Conservation (phyloP, 805 yeast genomes). For the Yarrowia osloensis region DNA sequence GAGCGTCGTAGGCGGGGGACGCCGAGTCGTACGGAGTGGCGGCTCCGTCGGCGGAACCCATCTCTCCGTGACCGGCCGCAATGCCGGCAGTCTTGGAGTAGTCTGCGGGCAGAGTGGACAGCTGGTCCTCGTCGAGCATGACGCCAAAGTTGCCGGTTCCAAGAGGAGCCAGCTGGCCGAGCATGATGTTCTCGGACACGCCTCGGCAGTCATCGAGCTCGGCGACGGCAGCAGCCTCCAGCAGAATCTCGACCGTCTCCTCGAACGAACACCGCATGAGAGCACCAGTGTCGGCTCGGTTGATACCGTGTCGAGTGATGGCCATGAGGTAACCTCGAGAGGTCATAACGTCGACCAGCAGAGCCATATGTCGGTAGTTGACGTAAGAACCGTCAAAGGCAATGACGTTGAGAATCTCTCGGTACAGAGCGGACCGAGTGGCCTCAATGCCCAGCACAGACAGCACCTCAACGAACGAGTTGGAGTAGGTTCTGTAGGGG, state of each 20-base stretch:
- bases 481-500: slow-evolving; percentile 84
- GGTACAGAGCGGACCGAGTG: slow-evolving; percentile 89
- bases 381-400: slow-evolving; percentile 99
- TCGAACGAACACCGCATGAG: slow-evolving; percentile 99
- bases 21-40: slow-evolving; percentile 86
- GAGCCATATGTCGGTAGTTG: slow-evolving; percentile 96
- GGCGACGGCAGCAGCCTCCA: slow-evolving; percentile 98
- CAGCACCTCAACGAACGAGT: slow-evolving; percentile 93
- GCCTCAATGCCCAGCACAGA: slow-evolving; percentile 98
- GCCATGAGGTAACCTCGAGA: slow-evolving; percentile 98
- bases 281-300: slow-evolving; percentile 98
- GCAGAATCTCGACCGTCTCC: slow-evolving; percentile 95
- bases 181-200: slow-evolving; percentile 94
- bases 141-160: slow-evolving; percentile 99
- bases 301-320: slow-evolving; percentile 98
- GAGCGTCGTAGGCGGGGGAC: slow-evolving; percentile 49
- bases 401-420: slow-evolving; percentile 93
- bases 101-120: slow-evolving; percentile 64
- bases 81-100: slow-evolving; percentile 37
- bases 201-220: slow-evolving; percentile 98
- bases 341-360: slow-evolving; percentile 97
- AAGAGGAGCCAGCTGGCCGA: slow-evolving; percentile 97
- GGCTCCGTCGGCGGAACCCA: slow-evolving; percentile 70
- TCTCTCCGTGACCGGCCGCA: slow-evolving; percentile 43
- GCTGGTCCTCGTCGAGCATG: slow-evolving; percentile 85